Conservation (phyloP, 2,329 filamentous ascomycete species). For the Diaporthe sp. region DNA sequence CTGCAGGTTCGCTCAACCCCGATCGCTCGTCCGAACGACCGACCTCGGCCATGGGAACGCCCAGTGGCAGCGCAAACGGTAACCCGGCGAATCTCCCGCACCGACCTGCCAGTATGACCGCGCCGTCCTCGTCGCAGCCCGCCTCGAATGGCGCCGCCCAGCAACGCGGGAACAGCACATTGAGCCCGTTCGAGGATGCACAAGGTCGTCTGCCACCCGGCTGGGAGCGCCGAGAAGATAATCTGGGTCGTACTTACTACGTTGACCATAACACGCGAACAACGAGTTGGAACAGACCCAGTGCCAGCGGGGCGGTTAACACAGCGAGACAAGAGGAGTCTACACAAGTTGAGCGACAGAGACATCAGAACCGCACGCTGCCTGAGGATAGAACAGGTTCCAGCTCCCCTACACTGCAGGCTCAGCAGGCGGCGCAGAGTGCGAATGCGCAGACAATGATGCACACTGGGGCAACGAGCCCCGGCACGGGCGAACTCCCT, state of each 20-base stretch:
- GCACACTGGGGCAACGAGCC: slow-evolving; percentile 94
- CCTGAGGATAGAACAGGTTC: slow-evolving; percentile 96
- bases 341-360: slow-evolving; percentile 91
- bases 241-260: slow-evolving; percentile 95
- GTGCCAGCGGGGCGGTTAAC: slow-evolving; percentile 81
- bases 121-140: slow-evolving; percentile 51
- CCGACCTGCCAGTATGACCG: slow-evolving; percentile 63
- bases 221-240: slow-evolving; percentile 97
- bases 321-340: slow-evolving; percentile 87
- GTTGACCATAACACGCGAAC: slow-evolving; percentile 98
- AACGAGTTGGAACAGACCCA: slow-evolving; percentile 95
- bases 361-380: slow-evolving; percentile 95
- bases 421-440: slow-evolving; percentile 59
- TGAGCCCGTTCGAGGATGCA: slow-evolving; percentile 97
- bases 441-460: slow-evolving; percentile 84
- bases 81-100: slow-evolving; percentile 59
- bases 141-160: slow-evolving; percentile 55
- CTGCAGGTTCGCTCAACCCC: slow-evolving; percentile 58
- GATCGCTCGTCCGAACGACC: slow-evolving; percentile 64
- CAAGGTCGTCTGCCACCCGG: slow-evolving; percentile 92
- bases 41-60: slow-evolving; percentile 66
- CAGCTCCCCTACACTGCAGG: slow-evolving; percentile 85
- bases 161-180: slow-evolving; percentile 65
- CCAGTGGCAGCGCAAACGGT: slow-evolving; percentile 59
- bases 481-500: slow-evolving; percentile 93